Base-by-base conservation (phyloP, 2,329 filamentous ascomycete species). In the Aspergillus sp. region DNA sequence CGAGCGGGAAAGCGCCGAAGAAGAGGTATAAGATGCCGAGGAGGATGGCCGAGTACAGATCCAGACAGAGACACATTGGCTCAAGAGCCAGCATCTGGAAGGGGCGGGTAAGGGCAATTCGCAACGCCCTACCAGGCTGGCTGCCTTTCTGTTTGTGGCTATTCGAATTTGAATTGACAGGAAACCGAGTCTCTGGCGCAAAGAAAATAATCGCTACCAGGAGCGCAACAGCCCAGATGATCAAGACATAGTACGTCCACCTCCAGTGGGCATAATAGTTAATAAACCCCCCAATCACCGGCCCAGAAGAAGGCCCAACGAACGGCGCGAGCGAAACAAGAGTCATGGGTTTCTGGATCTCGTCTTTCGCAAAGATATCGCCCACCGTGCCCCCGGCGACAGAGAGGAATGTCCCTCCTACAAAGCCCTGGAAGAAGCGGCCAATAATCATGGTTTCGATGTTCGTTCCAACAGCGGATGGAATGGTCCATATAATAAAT, bases 61-160 rank as follows among this genome's bases (percentile, higher is more conserved):
- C 91, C 15, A 96, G 83, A 63, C 86, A 85, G 49, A 93, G 79
- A 58, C 86, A 89, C 90, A 96, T 96, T 62, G 89, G 89, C 76
- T 96, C 91, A 44, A 89, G 83, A 54, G 88, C 72, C 47, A 96
- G 82, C 11, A 96, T 82, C 75, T 93, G 86, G 71, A 93, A 91
- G 12, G 90, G 90, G 24, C 83, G 75, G 60, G 84, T 79, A 66
- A 82, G 80, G 4, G 79, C 73, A 20, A 48, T 30, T 3, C 3
- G 20, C 8, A 22, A 4, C 0, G 20, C 12, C 24, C 2, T 15
- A 2, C 20, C 42, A 15, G 11, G 8, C 7, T 24, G 24, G 24
- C 24, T 20, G 20, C 0, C 3, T 20, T 20, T 20, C 20, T 20
- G 3, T 20, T 20, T 20, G 3, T 20, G 3, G 0, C 3, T 4